Evolutionary conservation across 2,329 filamentous ascomycete genomes (phyloP).

Genomic region (Phyllosticta paracitricarpa): DNA sequence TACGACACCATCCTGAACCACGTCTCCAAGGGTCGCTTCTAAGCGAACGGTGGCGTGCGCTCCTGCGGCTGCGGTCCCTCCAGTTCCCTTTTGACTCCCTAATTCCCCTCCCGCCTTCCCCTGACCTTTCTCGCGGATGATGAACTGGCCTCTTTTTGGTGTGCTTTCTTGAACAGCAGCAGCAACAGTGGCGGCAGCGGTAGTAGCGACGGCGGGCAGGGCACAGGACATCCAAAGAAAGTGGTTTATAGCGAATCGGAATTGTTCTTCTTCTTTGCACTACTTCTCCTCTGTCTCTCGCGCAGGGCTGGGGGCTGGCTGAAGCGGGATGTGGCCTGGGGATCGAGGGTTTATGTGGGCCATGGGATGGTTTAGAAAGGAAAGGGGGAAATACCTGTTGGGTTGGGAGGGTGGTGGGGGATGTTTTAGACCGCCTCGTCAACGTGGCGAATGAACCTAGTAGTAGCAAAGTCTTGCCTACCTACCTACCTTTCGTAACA

Average conservation of each 20-base stretch:
- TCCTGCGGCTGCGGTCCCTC: not conserved
- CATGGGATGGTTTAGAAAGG: no score
- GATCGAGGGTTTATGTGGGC: not conserved
- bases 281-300: not conserved
- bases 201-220: not conserved
- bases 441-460: no score
- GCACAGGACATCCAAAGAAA: not conserved
- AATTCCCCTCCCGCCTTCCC: not conserved
- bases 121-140: not conserved
- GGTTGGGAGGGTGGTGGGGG: no score
- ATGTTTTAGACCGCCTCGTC: no score
- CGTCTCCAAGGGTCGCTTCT: slow-evolving; percentile 40
- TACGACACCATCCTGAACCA: slow-evolving; percentile 55
- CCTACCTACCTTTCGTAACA: no score
- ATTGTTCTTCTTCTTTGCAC: not conserved
- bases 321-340: not conserved
- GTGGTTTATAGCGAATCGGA: not conserved
- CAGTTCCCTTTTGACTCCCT: not conserved
- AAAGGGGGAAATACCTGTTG: no score
- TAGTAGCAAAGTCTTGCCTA: no score
- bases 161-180: not conserved
- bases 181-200: not conserved
- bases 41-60: slow-evolving; percentile 17
- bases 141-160: not conserved
- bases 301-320: not conserved